Evolutionary conservation across 257 asterid genomes (phyloP).

Genomic region (Rubia yunnanensis): DNA sequence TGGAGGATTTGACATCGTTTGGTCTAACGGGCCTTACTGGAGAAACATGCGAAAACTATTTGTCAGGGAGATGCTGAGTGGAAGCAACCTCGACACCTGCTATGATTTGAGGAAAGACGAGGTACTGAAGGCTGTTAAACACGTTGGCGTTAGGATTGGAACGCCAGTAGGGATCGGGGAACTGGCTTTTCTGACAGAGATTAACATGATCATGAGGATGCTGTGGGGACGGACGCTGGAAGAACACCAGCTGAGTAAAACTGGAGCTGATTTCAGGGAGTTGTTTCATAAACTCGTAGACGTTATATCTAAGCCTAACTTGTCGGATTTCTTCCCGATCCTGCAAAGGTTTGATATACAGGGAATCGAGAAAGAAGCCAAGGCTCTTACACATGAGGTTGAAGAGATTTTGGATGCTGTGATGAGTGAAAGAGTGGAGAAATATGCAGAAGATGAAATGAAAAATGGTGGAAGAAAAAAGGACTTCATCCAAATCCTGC

Average conservation of each 20-base stretch:
- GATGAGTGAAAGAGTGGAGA: neutral
- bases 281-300: conserved; percentile 26
- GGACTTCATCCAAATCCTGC: conserved; percentile 22
- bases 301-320: conserved; percentile 34
- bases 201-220: conserved; percentile 34
- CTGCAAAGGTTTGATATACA: conserved; percentile 42
- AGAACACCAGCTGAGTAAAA: conserved; percentile 16
- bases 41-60: conserved; percentile 35
- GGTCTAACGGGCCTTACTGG: conserved; percentile 40
- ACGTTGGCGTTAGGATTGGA: conserved; percentile 8
- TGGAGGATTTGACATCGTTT: conserved; percentile 34
- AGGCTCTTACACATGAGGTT: neutral
- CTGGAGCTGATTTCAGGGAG: conserved; percentile 33
- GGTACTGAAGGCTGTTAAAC: conserved; percentile 17
- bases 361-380: conserved; percentile 30
- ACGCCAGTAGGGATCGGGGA: conserved; percentile 24
- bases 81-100: conserved; percentile 24
- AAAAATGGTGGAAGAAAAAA: neutral
- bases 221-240: conserved; percentile 34
- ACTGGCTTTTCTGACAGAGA: conserved; percentile 29
- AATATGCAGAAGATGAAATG: neutral
- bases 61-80: conserved; percentile 35
- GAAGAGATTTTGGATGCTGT: conserved; percentile 4
- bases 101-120: conserved; percentile 27
- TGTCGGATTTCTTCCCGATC: conserved; percentile 43